Conservation (phyloP, 495 filamentous ascomycete species). For the Aspergillus panamensis region DNA sequence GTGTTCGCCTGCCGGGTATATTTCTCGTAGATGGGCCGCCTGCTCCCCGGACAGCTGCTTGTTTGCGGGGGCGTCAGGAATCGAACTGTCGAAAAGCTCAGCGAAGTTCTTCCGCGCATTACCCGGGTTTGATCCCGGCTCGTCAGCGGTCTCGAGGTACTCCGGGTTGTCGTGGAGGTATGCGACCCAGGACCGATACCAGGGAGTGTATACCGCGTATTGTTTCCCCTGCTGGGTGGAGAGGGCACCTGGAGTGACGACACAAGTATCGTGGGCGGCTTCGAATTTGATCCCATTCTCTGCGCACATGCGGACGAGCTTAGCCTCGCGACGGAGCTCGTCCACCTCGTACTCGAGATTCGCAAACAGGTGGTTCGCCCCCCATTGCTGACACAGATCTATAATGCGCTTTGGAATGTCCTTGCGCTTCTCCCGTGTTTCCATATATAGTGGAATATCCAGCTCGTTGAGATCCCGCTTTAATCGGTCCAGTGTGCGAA, state of each 20-base stretch:
- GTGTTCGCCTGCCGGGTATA: conserved; percentile 81
- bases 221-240: conserved; percentile 63
- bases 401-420: conserved; percentile 61
- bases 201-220: conserved; percentile 82
- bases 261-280: conserved; percentile 72
- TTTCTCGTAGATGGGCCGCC: conserved; percentile 47
- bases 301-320: conserved; percentile 56
- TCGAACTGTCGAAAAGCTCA: conserved; percentile 57
- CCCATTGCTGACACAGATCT: conserved; percentile 68
- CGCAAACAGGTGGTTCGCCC: conserved; percentile 57
- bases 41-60: conserved; percentile 62
- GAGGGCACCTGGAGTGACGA: conserved; percentile 70
- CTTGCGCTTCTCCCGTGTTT: conserved; percentile 64
- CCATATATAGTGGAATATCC: conserved; percentile 77
- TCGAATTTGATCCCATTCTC: conserved; percentile 61
- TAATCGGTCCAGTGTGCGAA: conserved; percentile 63
- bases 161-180: conserved; percentile 66
- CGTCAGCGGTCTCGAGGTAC: conserved; percentile 56
- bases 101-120: conserved; percentile 49
- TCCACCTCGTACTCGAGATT: conserved; percentile 62
- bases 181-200: conserved; percentile 72
- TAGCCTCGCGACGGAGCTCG: conserved; percentile 63
- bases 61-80: conserved; percentile 63
- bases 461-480: conserved; percentile 62
- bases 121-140: conserved; percentile 58